A percentile compares a stretch with the other conserved stretches of the same genome.
phyloP scores from a whole-genome alignment of 768 basidiomycete genomes.

The Tylopilus balloui region DNA sequence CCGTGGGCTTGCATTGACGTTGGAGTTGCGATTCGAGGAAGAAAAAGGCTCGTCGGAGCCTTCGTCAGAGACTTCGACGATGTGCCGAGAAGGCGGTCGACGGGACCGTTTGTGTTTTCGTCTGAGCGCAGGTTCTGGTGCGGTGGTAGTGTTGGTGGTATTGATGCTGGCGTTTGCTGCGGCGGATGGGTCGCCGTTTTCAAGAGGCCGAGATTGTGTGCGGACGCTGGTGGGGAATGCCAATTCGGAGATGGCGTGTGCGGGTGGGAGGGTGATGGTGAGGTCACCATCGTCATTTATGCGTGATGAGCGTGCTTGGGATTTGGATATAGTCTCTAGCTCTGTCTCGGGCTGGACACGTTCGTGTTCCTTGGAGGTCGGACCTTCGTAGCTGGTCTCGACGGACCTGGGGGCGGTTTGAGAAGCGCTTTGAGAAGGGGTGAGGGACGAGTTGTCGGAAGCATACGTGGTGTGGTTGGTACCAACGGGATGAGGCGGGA shows the following conservation, averaged over 20 bases:
- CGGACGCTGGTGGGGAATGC: constrained; percentile 22
- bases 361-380: constrained; percentile 3
- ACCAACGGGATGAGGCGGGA: constrained; percentile 5
- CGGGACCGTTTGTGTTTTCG: constrained; percentile 6
- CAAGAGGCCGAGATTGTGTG: not conserved
- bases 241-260: constrained; percentile 28
- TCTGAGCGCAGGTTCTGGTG: not conserved
- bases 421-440: constrained; percentile 75
- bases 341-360: not conserved
- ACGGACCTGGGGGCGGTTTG: constrained; percentile 35
- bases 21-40: not conserved
- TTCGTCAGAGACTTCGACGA: constrained; percentile 24
- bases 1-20: not conserved
- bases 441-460: constrained; percentile 61
- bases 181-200: not conserved
- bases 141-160: not conserved
- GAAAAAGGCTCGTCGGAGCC: constrained; percentile 3
- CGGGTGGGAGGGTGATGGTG: constrained; percentile 22
- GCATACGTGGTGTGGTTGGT: constrained; percentile 26
- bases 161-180: not conserved
- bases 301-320: not conserved
- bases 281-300: constrained; percentile 4
- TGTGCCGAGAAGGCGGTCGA: constrained; percentile 24
- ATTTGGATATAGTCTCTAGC: not conserved
- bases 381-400: constrained; percentile 15